Percentiles rank a stretch among this genome's conserved stretches.
phyloP scores from a whole-genome alignment of 495 filamentous ascomycete genomes.

The Recurvomyces mirabilis region DNA sequence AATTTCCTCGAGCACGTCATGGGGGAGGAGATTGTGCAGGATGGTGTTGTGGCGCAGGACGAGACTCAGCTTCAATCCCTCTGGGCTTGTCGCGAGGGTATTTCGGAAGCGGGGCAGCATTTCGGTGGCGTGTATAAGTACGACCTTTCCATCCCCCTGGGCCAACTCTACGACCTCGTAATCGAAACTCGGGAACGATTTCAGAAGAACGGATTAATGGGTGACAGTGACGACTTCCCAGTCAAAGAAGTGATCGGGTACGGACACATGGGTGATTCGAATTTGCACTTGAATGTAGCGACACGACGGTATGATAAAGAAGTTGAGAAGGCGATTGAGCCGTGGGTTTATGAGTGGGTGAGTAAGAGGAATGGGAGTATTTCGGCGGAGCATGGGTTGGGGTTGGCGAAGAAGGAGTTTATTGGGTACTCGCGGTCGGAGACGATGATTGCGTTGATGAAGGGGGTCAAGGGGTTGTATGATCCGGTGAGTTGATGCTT shows the following conservation, averaged over 20 bases:
- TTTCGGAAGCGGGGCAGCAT: conserved; percentile 77
- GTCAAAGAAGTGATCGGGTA: conserved; percentile 88
- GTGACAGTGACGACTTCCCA: conserved; percentile 60
- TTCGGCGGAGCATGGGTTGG: conserved; percentile 90
- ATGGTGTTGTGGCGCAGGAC: conserved; percentile 83
- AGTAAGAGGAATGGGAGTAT: conserved; percentile 75
- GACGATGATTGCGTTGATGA: conserved; percentile 82
- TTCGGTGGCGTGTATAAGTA: conserved; percentile 97
- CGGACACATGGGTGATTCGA: conserved; percentile 95
- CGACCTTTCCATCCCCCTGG: conserved; percentile 84
- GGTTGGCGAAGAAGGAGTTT: conserved; percentile 85
- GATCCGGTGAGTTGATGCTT: conserved; percentile 56
- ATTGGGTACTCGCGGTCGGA: conserved; percentile 85
- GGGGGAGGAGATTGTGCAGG: conserved; percentile 67
- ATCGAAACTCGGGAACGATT: conserved; percentile 67
- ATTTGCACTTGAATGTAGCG: conserved; percentile 83
- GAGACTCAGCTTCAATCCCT: conserved; percentile 77
- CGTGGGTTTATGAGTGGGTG: conserved; percentile 97
- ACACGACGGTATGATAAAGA: conserved; percentile 72
- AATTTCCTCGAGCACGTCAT: conserved; percentile 83
- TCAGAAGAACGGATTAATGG: conserved; percentile 59
- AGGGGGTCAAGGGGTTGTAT: conserved; percentile 78
- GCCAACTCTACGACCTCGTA: conserved; percentile 79
- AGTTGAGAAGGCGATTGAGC: conserved; percentile 83
- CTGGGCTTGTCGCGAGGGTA: conserved; percentile 89